A percentile compares a stretch with the other conserved stretches of the same genome.
Conservation (phyloP, 768 basidiomycete genomes). For the Lactarius pseudohatsudake region DNA sequence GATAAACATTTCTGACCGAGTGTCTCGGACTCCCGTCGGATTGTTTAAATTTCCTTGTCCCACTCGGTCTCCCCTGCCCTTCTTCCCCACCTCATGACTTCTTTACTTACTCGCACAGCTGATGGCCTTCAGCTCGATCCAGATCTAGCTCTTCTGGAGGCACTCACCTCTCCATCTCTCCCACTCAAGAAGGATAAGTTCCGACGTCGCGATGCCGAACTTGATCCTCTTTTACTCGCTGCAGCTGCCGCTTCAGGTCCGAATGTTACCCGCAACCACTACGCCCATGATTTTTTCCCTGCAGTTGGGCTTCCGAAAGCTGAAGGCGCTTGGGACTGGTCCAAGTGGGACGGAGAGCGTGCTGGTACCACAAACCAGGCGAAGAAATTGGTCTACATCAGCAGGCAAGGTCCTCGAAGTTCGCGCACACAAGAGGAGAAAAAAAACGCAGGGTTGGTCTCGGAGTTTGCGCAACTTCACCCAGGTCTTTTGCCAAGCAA, state of each 20-base stretch:
- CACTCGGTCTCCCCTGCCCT: slow-evolving; percentile 2
- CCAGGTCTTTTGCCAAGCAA: slow-evolving; percentile 37
- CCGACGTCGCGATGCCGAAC: slow-evolving; percentile 63
- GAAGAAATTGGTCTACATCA: slow-evolving; percentile 60
- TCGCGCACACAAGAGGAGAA: slow-evolving; percentile 54
- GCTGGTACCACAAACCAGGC: slow-evolving; percentile 40
- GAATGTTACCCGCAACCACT: slow-evolving; percentile 82
- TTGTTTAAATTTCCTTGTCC: slow-evolving; percentile 16
- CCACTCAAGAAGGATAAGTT: slow-evolving; percentile 42
- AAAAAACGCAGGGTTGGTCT: slow-evolving; percentile 47
- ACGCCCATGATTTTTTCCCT: slow-evolving; percentile 77
- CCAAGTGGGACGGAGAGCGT: slow-evolving; percentile 52
- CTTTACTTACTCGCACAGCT: slow-evolving; percentile 33
- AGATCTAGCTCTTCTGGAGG: slow-evolving; percentile 65
- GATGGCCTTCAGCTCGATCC: slow-evolving; percentile 37
- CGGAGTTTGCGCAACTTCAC: slow-evolving; percentile 38
- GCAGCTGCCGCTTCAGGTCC: slow-evolving; percentile 73
- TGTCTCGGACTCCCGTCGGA: background rate
- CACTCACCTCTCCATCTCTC: slow-evolving; percentile 54
- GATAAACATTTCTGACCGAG: background rate
- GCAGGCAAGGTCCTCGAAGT: slow-evolving; percentile 72
- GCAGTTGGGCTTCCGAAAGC: slow-evolving; percentile 51
- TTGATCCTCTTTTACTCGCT: slow-evolving; percentile 79
- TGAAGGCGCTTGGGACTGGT: slow-evolving; percentile 58
- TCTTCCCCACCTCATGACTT: slow-evolving; percentile 28